Evolutionary conservation across 352 stramenopile genomes (phyloP).

Genomic region (Globisporangium okanoganense): DNA sequence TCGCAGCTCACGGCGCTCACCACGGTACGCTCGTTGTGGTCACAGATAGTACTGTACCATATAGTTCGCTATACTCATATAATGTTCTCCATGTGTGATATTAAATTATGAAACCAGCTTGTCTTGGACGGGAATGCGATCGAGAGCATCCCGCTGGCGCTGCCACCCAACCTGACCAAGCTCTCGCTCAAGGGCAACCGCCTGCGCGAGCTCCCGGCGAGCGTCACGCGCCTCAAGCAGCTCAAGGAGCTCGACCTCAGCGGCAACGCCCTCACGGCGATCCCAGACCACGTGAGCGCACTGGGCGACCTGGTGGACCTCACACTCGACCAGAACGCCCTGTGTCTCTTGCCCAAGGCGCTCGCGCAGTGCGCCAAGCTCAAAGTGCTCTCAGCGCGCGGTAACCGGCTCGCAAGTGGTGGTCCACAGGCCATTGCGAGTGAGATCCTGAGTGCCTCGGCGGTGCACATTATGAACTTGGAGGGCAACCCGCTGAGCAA

Average conservation of each 20-base stretch:
- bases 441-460: conserved; percentile 48
- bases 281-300: conserved; percentile 42
- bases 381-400: conserved; percentile 62
- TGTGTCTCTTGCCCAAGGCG: conserved; percentile 37
- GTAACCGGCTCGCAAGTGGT: conserved; percentile 36
- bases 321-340: conserved; percentile 56
- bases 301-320: conserved; percentile 62
- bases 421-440: conserved; percentile 43
- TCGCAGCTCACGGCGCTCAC: conserved; percentile 61
- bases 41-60: no score
- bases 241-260: conserved; percentile 72
- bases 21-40: conserved; percentile 33
- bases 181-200: conserved; percentile 68
- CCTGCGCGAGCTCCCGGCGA: conserved; percentile 37
- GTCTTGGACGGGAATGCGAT: conserved; percentile 75
- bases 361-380: conserved; percentile 65
- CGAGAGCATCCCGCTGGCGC: conserved; percentile 36
- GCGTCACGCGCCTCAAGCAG: conserved; percentile 38
- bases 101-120: conserved; percentile 37
- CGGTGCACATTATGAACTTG: conserved; percentile 81
- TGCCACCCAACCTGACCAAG: conserved; percentile 75
- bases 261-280: conserved; percentile 42
- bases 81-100: no score
- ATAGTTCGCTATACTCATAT: no score
- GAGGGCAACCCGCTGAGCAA: conserved; percentile 82